Conservation (phyloP, 2,329 filamentous ascomycete genomes). For the Pestalotiopsis sp. region DNA sequence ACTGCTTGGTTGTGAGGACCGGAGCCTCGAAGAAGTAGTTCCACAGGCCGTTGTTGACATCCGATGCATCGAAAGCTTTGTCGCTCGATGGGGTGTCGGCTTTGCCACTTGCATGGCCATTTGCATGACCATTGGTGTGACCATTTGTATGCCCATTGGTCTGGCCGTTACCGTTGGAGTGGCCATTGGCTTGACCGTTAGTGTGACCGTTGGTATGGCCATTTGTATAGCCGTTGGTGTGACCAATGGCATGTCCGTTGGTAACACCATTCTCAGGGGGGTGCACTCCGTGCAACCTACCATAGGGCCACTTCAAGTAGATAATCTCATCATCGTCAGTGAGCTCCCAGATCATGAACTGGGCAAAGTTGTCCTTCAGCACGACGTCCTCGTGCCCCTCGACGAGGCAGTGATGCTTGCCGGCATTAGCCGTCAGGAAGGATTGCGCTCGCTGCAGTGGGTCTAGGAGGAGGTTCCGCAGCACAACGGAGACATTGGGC, state of each 20-base stretch:
- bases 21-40: slow-evolving; percentile 23
- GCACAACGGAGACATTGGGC: neutral
- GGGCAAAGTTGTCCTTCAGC: slow-evolving; percentile 33
- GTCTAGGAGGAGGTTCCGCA: slow-evolving; percentile 16
- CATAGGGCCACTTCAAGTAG: slow-evolving; percentile 22
- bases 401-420: slow-evolving; percentile 21
- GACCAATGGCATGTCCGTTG: no score
- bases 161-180: neutral
- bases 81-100: no score
- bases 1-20: slow-evolving; percentile 16
- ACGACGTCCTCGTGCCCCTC: slow-evolving; percentile 31
- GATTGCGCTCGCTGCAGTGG: slow-evolving; percentile 14
- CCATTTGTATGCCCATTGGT: neutral
- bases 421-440: slow-evolving; percentile 17
- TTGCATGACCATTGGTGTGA: neutral
- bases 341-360: slow-evolving; percentile 41
- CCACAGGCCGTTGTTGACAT: slow-evolving; percentile 19
- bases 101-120: neutral
- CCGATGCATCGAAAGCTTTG: neutral
- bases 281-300: neutral
- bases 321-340: slow-evolving; percentile 19
- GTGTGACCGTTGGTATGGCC: no score
- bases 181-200: no score
- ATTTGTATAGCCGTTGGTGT: no score
- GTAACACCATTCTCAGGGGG: neutral